A percentile compares a stretch with the other conserved stretches of the same genome.
phyloP scores from a whole-genome alignment of 257 asterid genomes.

The Nicotiana tomentosiformis region DNA sequence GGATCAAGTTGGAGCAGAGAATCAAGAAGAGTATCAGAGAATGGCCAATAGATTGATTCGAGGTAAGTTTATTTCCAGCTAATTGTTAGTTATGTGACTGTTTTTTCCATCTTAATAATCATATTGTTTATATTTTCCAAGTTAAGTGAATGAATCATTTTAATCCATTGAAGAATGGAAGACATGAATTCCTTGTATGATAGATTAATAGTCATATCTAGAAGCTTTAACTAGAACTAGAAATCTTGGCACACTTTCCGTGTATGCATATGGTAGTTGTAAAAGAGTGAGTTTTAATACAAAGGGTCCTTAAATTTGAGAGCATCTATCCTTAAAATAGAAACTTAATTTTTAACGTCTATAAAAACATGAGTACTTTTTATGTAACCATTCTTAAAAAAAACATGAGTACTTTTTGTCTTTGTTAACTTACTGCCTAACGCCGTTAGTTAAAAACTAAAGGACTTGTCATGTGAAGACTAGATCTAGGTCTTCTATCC shows the following conservation, averaged over 20 bases:
- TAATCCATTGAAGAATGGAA: slow-evolving; percentile 5
- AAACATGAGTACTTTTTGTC: not conserved
- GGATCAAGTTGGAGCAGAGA: slow-evolving; percentile 15
- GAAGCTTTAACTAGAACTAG: not conserved
- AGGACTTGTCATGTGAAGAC: not conserved
- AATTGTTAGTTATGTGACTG: not conserved
- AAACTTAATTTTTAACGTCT: not conserved
- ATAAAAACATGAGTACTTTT: not conserved
- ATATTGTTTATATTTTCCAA: not conserved
- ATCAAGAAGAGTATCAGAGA: slow-evolving; percentile 64
- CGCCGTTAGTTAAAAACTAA: not conserved
- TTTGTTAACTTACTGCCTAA: not conserved
- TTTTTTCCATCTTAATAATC: not conserved
- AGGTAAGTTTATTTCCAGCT: slow-evolving; percentile 38
- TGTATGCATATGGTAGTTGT: not conserved
- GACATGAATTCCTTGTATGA: not conserved
- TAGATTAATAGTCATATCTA: not conserved
- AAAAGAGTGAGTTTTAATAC: not conserved
- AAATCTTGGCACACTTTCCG: not conserved
- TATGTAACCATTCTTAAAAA: not conserved
- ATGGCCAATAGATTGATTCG: slow-evolving; percentile 55
- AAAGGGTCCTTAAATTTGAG: not conserved
- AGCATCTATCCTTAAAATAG: not conserved
- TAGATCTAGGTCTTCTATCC: no score
- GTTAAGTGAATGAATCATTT: not conserved